These are phyloP conservation scores for Cercospora sojina DNA, from an alignment of 2,329 filamentous ascomycete genomes.

Conservation along the genomic window DNA sequence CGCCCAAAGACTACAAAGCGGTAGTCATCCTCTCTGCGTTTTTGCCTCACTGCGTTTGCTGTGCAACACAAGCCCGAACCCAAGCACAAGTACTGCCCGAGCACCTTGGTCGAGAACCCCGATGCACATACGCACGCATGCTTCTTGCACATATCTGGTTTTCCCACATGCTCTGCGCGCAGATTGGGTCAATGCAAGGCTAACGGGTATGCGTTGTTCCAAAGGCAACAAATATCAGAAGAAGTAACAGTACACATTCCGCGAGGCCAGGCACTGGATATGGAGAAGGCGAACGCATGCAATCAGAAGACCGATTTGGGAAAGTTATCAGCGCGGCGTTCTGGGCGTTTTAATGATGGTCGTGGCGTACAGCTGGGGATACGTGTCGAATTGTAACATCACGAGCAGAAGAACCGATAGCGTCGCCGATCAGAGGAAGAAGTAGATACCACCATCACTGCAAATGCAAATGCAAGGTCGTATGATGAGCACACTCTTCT, in stretches of 20 bases:
- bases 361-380: not conserved
- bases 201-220: not conserved
- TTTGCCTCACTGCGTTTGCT: not conserved
- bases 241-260: not conserved
- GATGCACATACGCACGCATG: not conserved
- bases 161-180: not conserved
- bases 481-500: not conserved
- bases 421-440: not conserved
- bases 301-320: not conserved
- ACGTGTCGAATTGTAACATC: not conserved
- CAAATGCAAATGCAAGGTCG: not conserved
- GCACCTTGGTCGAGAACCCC: not conserved
- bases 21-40: conserved; percentile 31
- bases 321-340: not conserved
- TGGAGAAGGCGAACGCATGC: not conserved
- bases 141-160: not conserved
- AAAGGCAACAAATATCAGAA: not conserved
- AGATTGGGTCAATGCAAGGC: not conserved
- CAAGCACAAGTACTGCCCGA: not conserved
- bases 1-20: conserved; percentile 50
- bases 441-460: not conserved
- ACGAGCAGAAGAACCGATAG: not conserved
- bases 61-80: not conserved
- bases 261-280: not conserved
- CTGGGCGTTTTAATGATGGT: not conserved